Base-by-base conservation (phyloP, 495 filamentous ascomycete species). In the Lasiosphaeria hispida region DNA sequence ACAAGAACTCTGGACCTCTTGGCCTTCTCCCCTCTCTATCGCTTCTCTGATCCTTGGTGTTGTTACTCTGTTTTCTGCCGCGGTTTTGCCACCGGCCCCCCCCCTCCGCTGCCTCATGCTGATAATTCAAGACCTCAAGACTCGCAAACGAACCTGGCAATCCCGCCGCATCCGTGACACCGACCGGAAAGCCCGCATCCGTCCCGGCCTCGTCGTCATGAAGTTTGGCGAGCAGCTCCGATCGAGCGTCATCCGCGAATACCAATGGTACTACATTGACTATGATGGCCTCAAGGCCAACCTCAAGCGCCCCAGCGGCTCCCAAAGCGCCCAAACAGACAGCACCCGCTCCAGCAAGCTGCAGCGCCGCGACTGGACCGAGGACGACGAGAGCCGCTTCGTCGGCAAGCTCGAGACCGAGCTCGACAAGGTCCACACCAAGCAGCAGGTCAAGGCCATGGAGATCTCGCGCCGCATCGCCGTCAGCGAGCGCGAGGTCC, bases 201-300 rank as follows among this genome's bases (percentile, higher is more conserved):
- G 63, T 37, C 75, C 73, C n/a, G 69, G 77, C 53, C 58, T 75
- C 51, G 63, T 82, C 74, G 72, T 69, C 70, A 77, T 75, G 77
- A 97, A 96, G 79, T 99, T 99, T 82, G 94, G 94, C 68, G 88
- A 96, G 71, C 91, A 97, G 78, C 85, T 99, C 59, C 88, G 88
- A 40, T 91, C 89, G 57, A 96, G 92, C 61, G 83, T 96, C 66
- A 91, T 97, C 74, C 88, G 87, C 77, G 94, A 97, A 72, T 98
- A 92, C 77, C 85, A 89, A 71, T 95, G 90, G 82, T 88, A 95
- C 79, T 99, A 97, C 77, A 97, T 99, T 73, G 86, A 87, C 71
- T 99, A 99, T 73, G 91, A 97, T 63, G 89, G 87, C 57, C 83
- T 99, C 45, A 99, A 99, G 75, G 77, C 78, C 62, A 85, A 89